These are phyloP conservation scores for Plantago rigida DNA, from an alignment of 305 asterid species.

Conservation along the genomic window DNA sequence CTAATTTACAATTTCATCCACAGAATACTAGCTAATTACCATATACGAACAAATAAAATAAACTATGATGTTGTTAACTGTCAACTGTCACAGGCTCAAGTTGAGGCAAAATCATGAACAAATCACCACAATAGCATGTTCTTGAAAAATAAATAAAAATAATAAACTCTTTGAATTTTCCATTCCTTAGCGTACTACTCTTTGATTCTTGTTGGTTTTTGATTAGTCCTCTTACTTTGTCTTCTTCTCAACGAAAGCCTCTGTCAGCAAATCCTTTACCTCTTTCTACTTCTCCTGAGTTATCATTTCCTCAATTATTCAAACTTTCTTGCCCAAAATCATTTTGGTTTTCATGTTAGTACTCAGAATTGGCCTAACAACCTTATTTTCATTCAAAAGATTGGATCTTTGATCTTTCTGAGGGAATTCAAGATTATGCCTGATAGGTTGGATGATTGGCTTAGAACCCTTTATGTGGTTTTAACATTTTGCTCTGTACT, in stretches of 20 bases:
- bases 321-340: not conserved
- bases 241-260: not conserved
- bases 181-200: not conserved
- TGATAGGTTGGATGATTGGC: slow-evolving; percentile 33
- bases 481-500: slow-evolving; percentile 63
- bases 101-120: not conserved
- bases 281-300: not conserved
- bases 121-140: not conserved
- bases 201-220: not conserved
- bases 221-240: not conserved
- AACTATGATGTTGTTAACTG: not conserved
- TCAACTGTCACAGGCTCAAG: not conserved
- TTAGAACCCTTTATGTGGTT: slow-evolving; percentile 50
- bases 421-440: slow-evolving; percentile 25
- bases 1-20: not conserved
- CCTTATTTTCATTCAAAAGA: no score
- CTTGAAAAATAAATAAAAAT: not conserved
- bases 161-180: no score
- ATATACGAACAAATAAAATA: not conserved
- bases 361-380: not conserved
- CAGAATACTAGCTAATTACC: not conserved
- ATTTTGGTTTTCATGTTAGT: not conserved
- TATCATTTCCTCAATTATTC: no score
- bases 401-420: not conserved
- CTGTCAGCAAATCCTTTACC: not conserved